phyloP scores from a whole-genome alignment of 805 yeast genomes.

The Clavispora asparagi region DNA sequence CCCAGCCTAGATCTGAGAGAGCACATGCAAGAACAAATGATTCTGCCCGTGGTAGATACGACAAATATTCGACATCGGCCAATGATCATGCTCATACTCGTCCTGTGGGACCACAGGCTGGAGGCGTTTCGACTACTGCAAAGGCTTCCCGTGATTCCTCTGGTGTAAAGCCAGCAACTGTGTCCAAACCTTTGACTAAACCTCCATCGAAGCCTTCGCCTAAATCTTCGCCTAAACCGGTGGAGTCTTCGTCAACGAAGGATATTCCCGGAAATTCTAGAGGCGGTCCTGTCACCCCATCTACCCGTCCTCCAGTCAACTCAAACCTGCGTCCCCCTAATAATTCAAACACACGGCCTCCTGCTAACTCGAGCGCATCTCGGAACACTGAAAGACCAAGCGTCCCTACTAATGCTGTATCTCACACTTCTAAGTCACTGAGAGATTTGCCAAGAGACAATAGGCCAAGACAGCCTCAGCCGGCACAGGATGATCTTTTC shows the following conservation, averaged over 20 bases:
- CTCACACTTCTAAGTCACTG: background rate
- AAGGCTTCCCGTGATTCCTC: background rate
- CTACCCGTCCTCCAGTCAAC: too few relatives aligned
- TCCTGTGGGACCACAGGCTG: slow-evolving; percentile 2
- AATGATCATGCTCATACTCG: background rate
- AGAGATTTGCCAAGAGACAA: background rate
- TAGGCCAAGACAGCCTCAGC: background rate
- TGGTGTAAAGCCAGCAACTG: background rate
- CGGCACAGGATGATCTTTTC: background rate
- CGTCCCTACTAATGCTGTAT: background rate
- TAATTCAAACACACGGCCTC: too few relatives aligned
- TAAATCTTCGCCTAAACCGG: background rate
- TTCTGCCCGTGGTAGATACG: slow-evolving; percentile 24
- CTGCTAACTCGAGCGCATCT: too few relatives aligned
- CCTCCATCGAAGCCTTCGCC: background rate
- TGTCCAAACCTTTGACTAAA: background rate
- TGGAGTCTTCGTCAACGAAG: too few relatives aligned
- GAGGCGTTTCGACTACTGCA: background rate
- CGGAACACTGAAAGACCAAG: background rate
- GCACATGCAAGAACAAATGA: slow-evolving; percentile 9
- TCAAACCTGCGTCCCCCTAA: too few relatives aligned
- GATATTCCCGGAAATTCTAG: too few relatives aligned
- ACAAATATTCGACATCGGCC: slow-evolving; percentile 20
- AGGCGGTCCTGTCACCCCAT: too few relatives aligned
- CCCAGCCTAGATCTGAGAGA: slow-evolving; percentile 8